phyloP scores from a whole-genome alignment of 148 eudicot species.

The Agrostemma githago region DNA sequence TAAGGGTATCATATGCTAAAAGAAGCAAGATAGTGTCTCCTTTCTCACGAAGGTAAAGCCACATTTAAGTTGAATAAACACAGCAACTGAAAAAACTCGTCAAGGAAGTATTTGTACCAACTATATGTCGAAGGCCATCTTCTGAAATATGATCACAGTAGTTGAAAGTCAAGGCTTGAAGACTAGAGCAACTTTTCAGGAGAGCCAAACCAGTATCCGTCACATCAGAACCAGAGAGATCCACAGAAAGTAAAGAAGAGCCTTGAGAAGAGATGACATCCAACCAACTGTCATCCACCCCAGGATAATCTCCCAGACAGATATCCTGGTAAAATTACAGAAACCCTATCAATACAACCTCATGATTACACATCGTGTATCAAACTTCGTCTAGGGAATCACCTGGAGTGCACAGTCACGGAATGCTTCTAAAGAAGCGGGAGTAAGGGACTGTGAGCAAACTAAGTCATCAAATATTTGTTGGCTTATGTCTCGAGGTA shows the following conservation, averaged over 20 bases:
- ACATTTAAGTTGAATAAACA: neutral
- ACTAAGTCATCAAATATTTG: slow-evolving; percentile 34
- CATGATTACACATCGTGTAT: neutral
- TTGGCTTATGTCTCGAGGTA: slow-evolving; percentile 36
- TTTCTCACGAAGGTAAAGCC: neutral
- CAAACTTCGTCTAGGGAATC: neutral
- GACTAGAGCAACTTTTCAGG: slow-evolving; percentile 27
- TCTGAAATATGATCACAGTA: slow-evolving; percentile 32
- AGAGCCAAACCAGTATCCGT: slow-evolving; percentile 34
- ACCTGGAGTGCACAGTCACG: slow-evolving; percentile 38
- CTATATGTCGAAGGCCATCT: slow-evolving; percentile 28
- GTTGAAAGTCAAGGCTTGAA: slow-evolving; percentile 28
- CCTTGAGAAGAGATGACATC: slow-evolving; percentile 30
- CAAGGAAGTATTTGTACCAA: slow-evolving; percentile 25
- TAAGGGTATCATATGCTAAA: neutral
- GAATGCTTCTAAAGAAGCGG: slow-evolving; percentile 31
- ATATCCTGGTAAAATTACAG: slow-evolving; percentile 27
- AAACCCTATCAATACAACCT: slow-evolving; percentile 13
- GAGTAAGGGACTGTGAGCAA: slow-evolving; percentile 24
- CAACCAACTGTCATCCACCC: slow-evolving; percentile 32
- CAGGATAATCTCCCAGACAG: slow-evolving; percentile 34
- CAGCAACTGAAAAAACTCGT: neutral
- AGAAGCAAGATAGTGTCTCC: neutral
- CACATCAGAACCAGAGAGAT: slow-evolving; percentile 37
- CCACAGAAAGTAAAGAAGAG: slow-evolving; percentile 34